These are phyloP conservation scores for Afroboletus lepidellus DNA, from an alignment of 1,284 basidiomycete species.

Conservation along the genomic window DNA sequence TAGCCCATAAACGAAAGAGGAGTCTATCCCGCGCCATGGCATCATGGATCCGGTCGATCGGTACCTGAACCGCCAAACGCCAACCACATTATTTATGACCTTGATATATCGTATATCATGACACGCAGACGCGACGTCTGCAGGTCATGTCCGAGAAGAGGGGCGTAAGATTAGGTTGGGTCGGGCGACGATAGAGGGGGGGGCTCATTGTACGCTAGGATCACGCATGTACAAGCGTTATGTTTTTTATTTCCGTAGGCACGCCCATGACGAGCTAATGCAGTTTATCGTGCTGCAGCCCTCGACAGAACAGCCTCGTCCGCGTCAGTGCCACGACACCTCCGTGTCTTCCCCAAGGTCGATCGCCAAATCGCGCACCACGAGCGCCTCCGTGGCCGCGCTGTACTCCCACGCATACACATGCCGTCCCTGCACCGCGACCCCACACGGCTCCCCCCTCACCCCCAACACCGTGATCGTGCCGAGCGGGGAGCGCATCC, in stretches of 20 bases:
- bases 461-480: conserved; percentile 49
- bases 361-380: conserved; percentile 28
- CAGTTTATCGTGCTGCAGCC: too few species aligned
- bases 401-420: conserved; percentile 36
- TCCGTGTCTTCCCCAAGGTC: conserved; percentile 33
- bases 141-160: background rate
- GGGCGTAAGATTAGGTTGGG: background rate
- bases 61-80: background rate
- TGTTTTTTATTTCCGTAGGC: background rate
- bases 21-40: conserved; percentile 18
- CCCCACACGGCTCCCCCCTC: conserved; percentile 29
- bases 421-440: conserved; percentile 34
- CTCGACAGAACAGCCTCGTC: background rate
- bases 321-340: conserved; percentile 10
- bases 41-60: conserved; percentile 25
- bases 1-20: conserved; percentile 18
- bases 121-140: background rate
- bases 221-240: background rate
- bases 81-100: background rate
- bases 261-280: too few species aligned
- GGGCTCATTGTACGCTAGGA: background rate
- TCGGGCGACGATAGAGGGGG: background rate
- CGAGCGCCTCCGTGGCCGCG: conserved; percentile 33
- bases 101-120: background rate
- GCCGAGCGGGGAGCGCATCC: conserved; percentile 40